Conservation (phyloP, 495 filamentous ascomycete species). For the Penicillium roqueforti region DNA sequence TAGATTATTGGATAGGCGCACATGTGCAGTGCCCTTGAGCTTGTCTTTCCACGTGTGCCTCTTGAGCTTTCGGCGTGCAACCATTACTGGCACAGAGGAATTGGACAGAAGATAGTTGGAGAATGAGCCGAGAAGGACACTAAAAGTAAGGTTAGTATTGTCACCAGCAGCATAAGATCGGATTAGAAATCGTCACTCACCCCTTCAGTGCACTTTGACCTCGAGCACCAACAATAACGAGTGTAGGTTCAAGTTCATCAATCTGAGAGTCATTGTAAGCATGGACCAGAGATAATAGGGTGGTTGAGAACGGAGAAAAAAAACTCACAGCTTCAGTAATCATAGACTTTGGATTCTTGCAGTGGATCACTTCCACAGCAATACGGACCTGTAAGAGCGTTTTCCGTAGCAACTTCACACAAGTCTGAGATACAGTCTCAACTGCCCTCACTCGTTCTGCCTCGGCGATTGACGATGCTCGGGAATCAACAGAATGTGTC, state of each 20-base stretch:
- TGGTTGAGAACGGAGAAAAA: background rate
- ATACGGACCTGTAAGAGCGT: slow-evolving; percentile 86
- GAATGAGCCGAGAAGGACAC: slow-evolving; percentile 90
- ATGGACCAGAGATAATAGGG: slow-evolving; percentile 6
- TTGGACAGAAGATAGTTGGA: slow-evolving; percentile 96
- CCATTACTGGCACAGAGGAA: slow-evolving; percentile 94
- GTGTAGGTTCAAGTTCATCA: slow-evolving; percentile 83
- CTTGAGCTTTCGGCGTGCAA: slow-evolving; percentile 74
- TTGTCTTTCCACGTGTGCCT: slow-evolving; percentile 66
- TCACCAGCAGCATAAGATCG: background rate
- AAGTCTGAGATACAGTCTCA: slow-evolving; percentile 70
- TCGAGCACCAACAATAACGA: slow-evolving; percentile 87
- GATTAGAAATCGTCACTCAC: slow-evolving; percentile 47
- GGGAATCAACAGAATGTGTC: slow-evolving; percentile 39
- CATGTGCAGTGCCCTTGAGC: slow-evolving; percentile 37
- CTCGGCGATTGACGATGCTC: slow-evolving; percentile 56
- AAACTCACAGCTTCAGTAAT: slow-evolving; percentile 69
- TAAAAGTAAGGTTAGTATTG: slow-evolving; percentile 30
- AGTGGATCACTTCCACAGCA: slow-evolving; percentile 94
- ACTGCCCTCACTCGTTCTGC: slow-evolving; percentile 73
- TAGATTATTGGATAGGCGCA: slow-evolving; percentile 70
- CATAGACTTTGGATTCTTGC: slow-evolving; percentile 87
- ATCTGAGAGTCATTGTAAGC: slow-evolving; percentile 51
- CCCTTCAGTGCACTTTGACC: slow-evolving; percentile 90
- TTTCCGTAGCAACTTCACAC: slow-evolving; percentile 79